These are phyloP conservation scores for Beauveria rudraprayagi DNA, from an alignment of 2,329 filamentous ascomycete species.

Conservation along the genomic window DNA sequence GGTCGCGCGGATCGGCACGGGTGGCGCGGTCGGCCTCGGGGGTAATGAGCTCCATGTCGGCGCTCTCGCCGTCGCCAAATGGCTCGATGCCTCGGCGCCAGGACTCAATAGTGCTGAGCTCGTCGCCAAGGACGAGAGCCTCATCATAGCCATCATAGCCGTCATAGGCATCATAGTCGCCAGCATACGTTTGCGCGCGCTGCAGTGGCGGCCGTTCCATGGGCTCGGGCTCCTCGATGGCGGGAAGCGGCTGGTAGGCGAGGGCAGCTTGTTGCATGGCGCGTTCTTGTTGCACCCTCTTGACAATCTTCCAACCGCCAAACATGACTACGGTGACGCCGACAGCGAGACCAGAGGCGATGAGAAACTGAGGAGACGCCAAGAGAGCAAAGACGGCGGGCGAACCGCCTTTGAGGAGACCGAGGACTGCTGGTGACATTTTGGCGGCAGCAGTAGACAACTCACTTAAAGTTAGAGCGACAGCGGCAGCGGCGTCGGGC, in stretches of 20 bases:
- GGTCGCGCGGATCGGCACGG: slow-evolving; percentile 23
- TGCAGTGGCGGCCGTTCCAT: slow-evolving; percentile 7
- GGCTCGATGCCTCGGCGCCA: slow-evolving; percentile 51
- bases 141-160: slow-evolving; percentile 35
- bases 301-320: slow-evolving; percentile 95
- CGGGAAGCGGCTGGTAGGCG: slow-evolving; percentile 17
- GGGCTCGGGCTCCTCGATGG: slow-evolving; percentile 14
- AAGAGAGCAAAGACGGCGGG: slow-evolving; percentile 82
- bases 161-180: slow-evolving; percentile 24
- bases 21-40: slow-evolving; percentile 44
- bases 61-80: slow-evolving; percentile 37
- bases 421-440: slow-evolving; percentile 73
- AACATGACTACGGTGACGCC: slow-evolving; percentile 95
- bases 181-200: slow-evolving; percentile 23
- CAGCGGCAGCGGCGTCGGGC: slow-evolving; percentile 86
- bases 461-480: slow-evolving; percentile 86
- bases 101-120: slow-evolving; percentile 49
- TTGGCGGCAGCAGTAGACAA: slow-evolving; percentile 75
- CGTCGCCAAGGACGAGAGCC: slow-evolving; percentile 49
- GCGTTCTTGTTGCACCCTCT: slow-evolving; percentile 56
- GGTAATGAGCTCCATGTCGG: slow-evolving; percentile 50
- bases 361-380: slow-evolving; percentile 86
- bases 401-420: slow-evolving; percentile 68
- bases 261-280: slow-evolving; percentile 22
- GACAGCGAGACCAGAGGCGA: slow-evolving; percentile 79